Evolutionary conservation across 2,329 filamentous ascomycete genomes (phyloP).

Genomic region (Aspergillus tanneri): DNA sequence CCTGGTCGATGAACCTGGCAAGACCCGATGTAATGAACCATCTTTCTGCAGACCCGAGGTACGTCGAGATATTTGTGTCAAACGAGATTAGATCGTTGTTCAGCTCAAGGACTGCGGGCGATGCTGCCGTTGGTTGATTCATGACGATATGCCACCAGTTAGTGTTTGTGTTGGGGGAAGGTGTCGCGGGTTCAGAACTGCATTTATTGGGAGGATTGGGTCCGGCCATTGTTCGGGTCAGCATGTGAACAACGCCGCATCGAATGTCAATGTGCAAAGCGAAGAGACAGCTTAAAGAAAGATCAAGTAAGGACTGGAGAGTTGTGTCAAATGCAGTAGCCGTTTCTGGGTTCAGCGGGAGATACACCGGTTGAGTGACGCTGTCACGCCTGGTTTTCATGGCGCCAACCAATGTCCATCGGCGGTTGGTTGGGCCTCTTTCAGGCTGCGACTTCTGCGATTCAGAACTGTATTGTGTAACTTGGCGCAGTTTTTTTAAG

Average conservation of each 20-base stretch:
- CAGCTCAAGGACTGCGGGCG: slow-evolving; percentile 72
- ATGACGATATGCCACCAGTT: slow-evolving; percentile 55
- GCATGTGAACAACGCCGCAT: slow-evolving; percentile 77
- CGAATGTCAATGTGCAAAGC: slow-evolving; percentile 88
- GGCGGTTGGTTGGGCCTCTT: slow-evolving; percentile 57
- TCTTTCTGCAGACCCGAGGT: slow-evolving; percentile 69
- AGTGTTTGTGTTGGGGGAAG: slow-evolving; percentile 68
- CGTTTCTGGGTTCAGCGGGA: slow-evolving; percentile 84
- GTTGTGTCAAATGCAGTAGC: slow-evolving; percentile 86
- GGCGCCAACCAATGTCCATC: slow-evolving; percentile 80
- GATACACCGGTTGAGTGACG: slow-evolving; percentile 64
- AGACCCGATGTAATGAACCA: slow-evolving; percentile 75
- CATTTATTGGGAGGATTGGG: slow-evolving; percentile 45
- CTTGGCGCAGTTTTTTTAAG: slow-evolving; percentile 76
- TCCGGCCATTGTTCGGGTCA: slow-evolving; percentile 63
- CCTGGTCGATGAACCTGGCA: slow-evolving; percentile 72
- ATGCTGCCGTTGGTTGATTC: slow-evolving; percentile 45
- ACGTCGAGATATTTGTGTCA: slow-evolving; percentile 75
- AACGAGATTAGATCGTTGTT: slow-evolving; percentile 83
- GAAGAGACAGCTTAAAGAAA: slow-evolving; percentile 74
- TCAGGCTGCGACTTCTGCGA: slow-evolving; percentile 44
- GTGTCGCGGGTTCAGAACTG: slow-evolving; percentile 41
- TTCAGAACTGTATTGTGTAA: slow-evolving; percentile 70
- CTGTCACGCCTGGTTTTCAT: slow-evolving; percentile 56
- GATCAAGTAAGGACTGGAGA: slow-evolving; percentile 75